Percentiles rank a stretch among this genome's conserved stretches.
These are phyloP conservation scores for Phytopythium cucurbitacearum DNA, from an alignment of 352 stramenopile species.

Conservation along the genomic window DNA sequence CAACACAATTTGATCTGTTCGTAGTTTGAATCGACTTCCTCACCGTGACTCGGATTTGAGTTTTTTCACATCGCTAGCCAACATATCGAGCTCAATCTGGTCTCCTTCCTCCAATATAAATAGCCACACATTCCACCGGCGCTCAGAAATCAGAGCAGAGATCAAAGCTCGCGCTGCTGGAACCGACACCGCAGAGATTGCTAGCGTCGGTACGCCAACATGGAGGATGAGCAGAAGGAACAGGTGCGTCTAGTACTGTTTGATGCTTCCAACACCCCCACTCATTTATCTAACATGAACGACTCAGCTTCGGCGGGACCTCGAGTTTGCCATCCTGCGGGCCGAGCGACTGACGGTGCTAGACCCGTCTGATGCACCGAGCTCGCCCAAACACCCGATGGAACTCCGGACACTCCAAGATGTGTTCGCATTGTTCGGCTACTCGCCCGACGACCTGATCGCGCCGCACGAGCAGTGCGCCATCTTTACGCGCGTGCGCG, in stretches of 20 bases:
- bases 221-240: conserved; percentile 60
- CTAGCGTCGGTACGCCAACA: conserved; percentile 5
- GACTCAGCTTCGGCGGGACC: conserved; percentile 54
- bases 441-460: conserved; percentile 52
- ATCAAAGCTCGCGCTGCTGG: not conserved
- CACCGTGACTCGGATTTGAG: too few relatives aligned
- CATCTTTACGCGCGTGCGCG: conserved; percentile 59
- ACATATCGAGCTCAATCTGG: not conserved
- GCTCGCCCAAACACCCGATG: conserved; percentile 42
- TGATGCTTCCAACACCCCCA: not conserved
- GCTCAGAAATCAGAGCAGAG: too few relatives aligned
- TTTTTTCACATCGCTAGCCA: too few relatives aligned
- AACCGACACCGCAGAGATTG: not conserved
- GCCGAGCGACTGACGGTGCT: conserved; percentile 43
- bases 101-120: not conserved
- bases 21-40: too few relatives aligned
- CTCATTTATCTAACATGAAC: conserved; percentile 3
- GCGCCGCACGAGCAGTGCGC: conserved; percentile 69
- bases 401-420: conserved; percentile 65
- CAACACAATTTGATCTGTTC: too few relatives aligned
- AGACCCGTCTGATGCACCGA: conserved; percentile 28
- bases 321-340: conserved; percentile 74
- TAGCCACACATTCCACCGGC: too few relatives aligned
- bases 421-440: conserved; percentile 70
- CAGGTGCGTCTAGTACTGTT: conserved; percentile 20